Evolutionary conservation across 768 basidiomycete species (phyloP).

Genomic region (Hebeloma cylindrosporum): DNA sequence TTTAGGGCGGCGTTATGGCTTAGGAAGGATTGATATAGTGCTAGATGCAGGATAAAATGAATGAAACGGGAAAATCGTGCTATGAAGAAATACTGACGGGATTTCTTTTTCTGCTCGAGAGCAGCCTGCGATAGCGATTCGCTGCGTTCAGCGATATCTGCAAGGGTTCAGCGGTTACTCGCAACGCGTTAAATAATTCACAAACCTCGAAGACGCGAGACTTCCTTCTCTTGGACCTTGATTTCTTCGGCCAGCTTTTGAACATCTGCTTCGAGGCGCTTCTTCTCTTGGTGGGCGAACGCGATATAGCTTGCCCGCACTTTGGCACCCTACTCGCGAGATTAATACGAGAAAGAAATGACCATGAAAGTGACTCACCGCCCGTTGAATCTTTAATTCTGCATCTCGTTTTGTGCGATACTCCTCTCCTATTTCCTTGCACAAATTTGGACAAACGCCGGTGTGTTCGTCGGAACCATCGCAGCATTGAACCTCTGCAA

Average conservation of each 20-base stretch:
- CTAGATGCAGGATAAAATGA: slow-evolving; percentile 39
- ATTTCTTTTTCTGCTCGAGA: slow-evolving; percentile 81
- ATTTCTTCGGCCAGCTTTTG: slow-evolving; percentile 59
- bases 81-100: slow-evolving; percentile 55
- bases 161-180: neutral
- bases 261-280: slow-evolving; percentile 68
- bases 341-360: neutral
- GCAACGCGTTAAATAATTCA: neutral
- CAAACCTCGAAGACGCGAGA: slow-evolving; percentile 69
- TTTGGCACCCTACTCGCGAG: slow-evolving; percentile 71
- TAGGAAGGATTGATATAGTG: slow-evolving; percentile 74
- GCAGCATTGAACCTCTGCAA: slow-evolving; percentile 84
- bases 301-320: slow-evolving; percentile 86
- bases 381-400: slow-evolving; percentile 77
- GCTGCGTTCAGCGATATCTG: slow-evolving; percentile 76
- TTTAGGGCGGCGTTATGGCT: slow-evolving; percentile 74
- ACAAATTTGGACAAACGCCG: slow-evolving; percentile 78
- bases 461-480: slow-evolving; percentile 92
- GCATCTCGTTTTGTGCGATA: slow-evolving; percentile 68
- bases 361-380: slow-evolving; percentile 45
- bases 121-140: slow-evolving; percentile 79
- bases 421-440: slow-evolving; percentile 70
- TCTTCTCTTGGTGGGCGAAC: slow-evolving; percentile 88
- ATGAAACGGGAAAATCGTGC: neutral
- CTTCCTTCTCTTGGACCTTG: slow-evolving; percentile 63